Evolutionary conservation across 176 grass and related monocot genomes (phyloP).

Genomic region (Oryza brachyantha): DNA sequence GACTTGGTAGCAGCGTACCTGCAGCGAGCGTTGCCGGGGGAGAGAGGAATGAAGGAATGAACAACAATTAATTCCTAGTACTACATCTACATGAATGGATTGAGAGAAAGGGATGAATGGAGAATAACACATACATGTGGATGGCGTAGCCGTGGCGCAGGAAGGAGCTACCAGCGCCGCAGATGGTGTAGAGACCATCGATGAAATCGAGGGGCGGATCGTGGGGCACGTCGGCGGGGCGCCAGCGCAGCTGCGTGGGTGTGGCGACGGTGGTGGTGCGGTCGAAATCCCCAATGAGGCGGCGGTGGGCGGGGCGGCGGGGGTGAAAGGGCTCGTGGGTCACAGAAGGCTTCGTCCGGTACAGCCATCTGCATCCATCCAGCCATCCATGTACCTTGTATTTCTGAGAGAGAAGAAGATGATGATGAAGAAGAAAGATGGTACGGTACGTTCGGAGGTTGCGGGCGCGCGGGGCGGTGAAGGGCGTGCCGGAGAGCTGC

Average conservation of each 20-base stretch:
- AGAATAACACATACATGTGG: slow-evolving; percentile 46
- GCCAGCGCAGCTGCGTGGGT: slow-evolving; percentile 88
- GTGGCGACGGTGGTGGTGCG: slow-evolving; percentile 60
- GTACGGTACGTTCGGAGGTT: slow-evolving; percentile 81
- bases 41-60: not conserved
- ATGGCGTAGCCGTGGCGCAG: slow-evolving; percentile 82
- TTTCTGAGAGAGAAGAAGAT: no score
- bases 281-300: slow-evolving; percentile 70
- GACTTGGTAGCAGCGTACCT: slow-evolving; percentile 94
- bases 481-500: slow-evolving; percentile 96
- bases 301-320: slow-evolving; percentile 47
- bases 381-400: no score
- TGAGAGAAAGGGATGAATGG: no score
- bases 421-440: no score
- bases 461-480: slow-evolving; percentile 71
- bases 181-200: slow-evolving; percentile 82
- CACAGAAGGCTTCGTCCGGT: slow-evolving; percentile 96
- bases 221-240: slow-evolving; percentile 50
- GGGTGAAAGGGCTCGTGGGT: slow-evolving; percentile 91
- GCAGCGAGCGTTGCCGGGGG: no score
- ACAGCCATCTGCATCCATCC: slow-evolving; percentile 60
- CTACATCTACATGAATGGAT: no score
- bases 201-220: slow-evolving; percentile 48
- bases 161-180: slow-evolving; percentile 83
- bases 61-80: no score